Evolutionary conservation across 306 rosid genomes (phyloP).

Genomic region (Acacia melanoxylon): DNA sequence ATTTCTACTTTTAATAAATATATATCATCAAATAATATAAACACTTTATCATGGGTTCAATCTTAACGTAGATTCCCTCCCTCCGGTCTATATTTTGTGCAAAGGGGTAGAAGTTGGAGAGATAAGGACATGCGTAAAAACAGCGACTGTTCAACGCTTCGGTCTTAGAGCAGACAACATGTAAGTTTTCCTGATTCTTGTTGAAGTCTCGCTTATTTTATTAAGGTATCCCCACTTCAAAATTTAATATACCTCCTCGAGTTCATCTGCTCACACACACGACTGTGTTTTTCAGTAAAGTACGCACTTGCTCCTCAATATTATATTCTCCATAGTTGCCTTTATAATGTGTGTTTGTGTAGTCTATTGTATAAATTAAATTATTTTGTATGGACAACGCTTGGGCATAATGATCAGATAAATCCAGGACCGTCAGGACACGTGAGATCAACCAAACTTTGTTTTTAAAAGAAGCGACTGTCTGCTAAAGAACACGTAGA

Average conservation of each 20-base stretch:
- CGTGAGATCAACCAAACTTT: slow-evolving; percentile 54
- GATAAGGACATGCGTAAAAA: slow-evolving; percentile 74
- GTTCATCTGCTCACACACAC: slow-evolving; percentile 38
- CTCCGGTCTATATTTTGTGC: slow-evolving; percentile 57
- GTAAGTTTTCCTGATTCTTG: slow-evolving; percentile 45
- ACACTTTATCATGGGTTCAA: background rate
- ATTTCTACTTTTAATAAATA: background rate
- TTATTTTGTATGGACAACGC: slow-evolving; percentile 16
- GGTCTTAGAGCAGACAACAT: slow-evolving; percentile 60
- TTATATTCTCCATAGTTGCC: slow-evolving; percentile 8
- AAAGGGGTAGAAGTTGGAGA: slow-evolving; percentile 32
- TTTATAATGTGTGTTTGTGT: slow-evolving; percentile 17
- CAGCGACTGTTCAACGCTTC: slow-evolving; percentile 75
- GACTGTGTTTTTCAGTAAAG: slow-evolving; percentile 53
- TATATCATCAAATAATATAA: background rate
- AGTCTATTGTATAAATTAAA: slow-evolving; percentile 20
- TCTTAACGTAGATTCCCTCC: too few relatives aligned
- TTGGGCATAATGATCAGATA: slow-evolving; percentile 32
- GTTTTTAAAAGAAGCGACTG: slow-evolving; percentile 48
- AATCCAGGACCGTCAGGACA: slow-evolving; percentile 57
- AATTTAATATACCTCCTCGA: slow-evolving; percentile 29
- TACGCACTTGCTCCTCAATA: slow-evolving; percentile 31
- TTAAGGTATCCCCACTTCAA: slow-evolving; percentile 8
- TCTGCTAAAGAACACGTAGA: slow-evolving; percentile 45
- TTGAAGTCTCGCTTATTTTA: slow-evolving; percentile 13